Base-by-base conservation (phyloP, 148 eudicot species). In the Gaultheria prostrata region DNA sequence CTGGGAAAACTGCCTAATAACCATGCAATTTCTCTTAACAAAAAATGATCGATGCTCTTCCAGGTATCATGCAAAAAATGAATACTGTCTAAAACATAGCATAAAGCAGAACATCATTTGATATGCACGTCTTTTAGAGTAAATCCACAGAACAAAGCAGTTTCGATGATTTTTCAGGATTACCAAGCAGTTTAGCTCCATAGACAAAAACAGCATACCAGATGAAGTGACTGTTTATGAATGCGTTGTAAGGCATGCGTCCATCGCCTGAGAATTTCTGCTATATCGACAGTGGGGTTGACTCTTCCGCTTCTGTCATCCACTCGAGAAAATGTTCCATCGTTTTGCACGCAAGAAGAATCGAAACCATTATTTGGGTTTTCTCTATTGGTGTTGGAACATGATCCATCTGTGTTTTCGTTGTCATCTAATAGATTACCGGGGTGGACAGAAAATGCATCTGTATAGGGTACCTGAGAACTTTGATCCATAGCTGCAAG, bases 401-500 rank as follows among this genome's bases (percentile, higher is more conserved):
- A 85, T 82, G 90, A 90, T 76, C 92, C 93, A 57, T 94, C 93
- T 78, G 35, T 81, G 84, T 90, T 89, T 81, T 90, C 93, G 78
- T 88, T 84, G 59, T 84, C 93, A 83, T 83, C 95, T 78, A 79
- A 26, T 79, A 86, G 80, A 80, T 91, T 91, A 77, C 89, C 89
- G 80, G 92, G 83, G 49, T 89, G 89, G 80, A 83, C 87, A 72
- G 88, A 85, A 76, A 80, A 84, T 51, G 28, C 71, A 80, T 84
- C 83, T 80, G 77, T 35, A 80, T 32, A n/a, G 48, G 91, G 83
- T 75, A 84, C 83, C 83, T 88, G 91, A 87, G 94, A 89, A 86
- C 97, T 97, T 85, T 97, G 98, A 86, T 94, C 98, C 98, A 97
- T 93, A 65, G 95, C 99, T 80, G 98, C 95, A 73, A 93, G 93